A percentile compares a stretch with the other conserved stretches of the same genome.
Evolutionary conservation across 2,329 filamentous ascomycete species (phyloP).

Genomic region (Penicillium oxalicum): DNA sequence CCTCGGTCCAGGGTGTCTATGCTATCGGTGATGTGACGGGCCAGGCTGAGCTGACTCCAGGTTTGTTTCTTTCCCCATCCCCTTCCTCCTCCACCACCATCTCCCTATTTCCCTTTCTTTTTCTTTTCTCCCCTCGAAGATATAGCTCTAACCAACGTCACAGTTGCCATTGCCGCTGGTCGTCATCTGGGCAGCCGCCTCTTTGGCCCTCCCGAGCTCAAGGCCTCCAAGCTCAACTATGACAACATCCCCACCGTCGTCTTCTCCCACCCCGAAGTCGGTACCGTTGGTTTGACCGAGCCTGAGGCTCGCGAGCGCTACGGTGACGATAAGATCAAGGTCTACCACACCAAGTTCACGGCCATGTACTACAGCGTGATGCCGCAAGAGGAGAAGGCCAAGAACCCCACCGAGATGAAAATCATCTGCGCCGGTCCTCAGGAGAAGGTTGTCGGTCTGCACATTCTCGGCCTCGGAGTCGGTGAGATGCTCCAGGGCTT

Average conservation of each 20-base stretch:
- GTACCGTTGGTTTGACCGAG: slow-evolving; percentile 46
- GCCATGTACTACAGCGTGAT: slow-evolving; percentile 46
- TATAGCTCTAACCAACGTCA: neutral
- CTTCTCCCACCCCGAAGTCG: slow-evolving; percentile 48
- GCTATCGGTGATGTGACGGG: slow-evolving; percentile 49
- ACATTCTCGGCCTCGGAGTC: slow-evolving; percentile 44
- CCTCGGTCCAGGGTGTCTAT: slow-evolving; percentile 43
- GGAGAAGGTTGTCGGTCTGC: slow-evolving; percentile 48
- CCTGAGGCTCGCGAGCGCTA: slow-evolving; percentile 44
- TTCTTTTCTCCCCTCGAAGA: neutral
- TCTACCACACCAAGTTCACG: slow-evolving; percentile 46
- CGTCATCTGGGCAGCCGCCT: slow-evolving; percentile 46
- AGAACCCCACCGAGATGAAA: slow-evolving; percentile 48
- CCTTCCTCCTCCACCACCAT: too few relatives aligned
- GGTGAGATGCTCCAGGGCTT: slow-evolving; percentile 70
- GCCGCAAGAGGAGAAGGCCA: slow-evolving; percentile 44
- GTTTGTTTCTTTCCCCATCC: slow-evolving; percentile 21
- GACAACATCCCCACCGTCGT: slow-evolving; percentile 50
- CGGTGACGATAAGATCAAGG: slow-evolving; percentile 47
- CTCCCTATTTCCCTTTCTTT: neutral
- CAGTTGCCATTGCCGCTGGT: slow-evolving; percentile 49
- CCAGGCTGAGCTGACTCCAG: slow-evolving; percentile 47
- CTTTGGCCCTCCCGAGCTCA: slow-evolving; percentile 43
- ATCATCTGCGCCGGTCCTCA: slow-evolving; percentile 44
- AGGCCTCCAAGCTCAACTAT: slow-evolving; percentile 43